phyloP scores from a whole-genome alignment of 2,329 filamentous ascomycete species.

The Calonectria leucothoes region DNA sequence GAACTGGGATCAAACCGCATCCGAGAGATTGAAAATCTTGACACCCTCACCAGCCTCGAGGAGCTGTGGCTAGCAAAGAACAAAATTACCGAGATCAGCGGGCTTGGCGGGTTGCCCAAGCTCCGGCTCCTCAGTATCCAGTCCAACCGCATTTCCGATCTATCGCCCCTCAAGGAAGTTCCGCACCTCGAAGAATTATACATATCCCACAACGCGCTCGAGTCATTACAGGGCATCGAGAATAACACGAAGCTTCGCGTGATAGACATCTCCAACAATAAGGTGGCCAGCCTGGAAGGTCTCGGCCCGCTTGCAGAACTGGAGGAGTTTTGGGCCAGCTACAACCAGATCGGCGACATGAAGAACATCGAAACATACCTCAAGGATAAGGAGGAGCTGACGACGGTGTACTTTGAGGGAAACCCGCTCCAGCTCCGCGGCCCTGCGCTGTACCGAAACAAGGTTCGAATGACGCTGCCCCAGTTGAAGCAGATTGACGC shows the following conservation, averaged over 20 bases:
- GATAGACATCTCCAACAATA: constrained; percentile 91
- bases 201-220: constrained; percentile 93
- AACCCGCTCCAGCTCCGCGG: constrained; percentile 86
- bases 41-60: constrained; percentile 80
- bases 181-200: constrained; percentile 90
- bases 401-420: constrained; percentile 96
- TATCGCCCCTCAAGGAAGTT: constrained; percentile 80
- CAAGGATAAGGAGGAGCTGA: constrained; percentile 80
- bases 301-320: constrained; percentile 76
- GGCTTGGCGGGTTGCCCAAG: constrained; percentile 79
- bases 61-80: constrained; percentile 97
- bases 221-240: constrained; percentile 79
- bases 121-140: constrained; percentile 93
- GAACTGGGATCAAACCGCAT: constrained; percentile 95
- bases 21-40: constrained; percentile 87
- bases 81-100: constrained; percentile 87
- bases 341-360: constrained; percentile 85
- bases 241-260: constrained; percentile 75
- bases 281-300: constrained; percentile 79
- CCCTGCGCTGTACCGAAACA: constrained; percentile 93
- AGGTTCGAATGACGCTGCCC: constrained; percentile 87
- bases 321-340: constrained; percentile 95
- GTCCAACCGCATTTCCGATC: constrained; percentile 87
- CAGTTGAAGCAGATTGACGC: constrained; percentile 95
- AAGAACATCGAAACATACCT: constrained; percentile 83